Evolutionary conservation across 73 alveolate species (phyloP).

Genomic region (Tetrahymena thermophila): DNA sequence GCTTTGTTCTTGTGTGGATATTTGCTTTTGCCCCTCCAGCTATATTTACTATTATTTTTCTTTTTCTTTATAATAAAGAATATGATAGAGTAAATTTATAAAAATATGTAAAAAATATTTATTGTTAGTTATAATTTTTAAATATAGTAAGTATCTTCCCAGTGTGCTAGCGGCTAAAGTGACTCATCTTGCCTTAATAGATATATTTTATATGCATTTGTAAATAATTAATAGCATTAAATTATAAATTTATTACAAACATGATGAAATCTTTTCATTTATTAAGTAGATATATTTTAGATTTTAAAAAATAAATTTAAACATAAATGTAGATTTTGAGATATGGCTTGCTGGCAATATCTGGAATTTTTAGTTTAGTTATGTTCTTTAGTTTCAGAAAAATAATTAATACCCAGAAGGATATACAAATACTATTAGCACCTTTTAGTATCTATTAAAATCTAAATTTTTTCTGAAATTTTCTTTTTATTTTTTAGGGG

Average conservation of each 20-base stretch:
- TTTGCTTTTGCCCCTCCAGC: background rate
- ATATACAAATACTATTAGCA: background rate
- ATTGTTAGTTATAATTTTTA: background rate
- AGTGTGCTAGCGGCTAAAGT: background rate
- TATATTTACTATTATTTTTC: background rate
- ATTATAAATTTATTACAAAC: too few relatives aligned
- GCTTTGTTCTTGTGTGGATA: background rate
- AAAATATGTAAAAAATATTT: background rate
- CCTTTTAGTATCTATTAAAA: background rate
- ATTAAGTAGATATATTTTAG: too few relatives aligned
- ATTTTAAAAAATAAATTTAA: too few relatives aligned
- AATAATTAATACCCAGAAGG: background rate
- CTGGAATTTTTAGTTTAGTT: background rate
- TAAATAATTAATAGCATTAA: background rate
- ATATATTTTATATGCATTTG: background rate
- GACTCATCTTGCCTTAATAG: background rate
- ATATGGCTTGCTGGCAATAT: background rate
- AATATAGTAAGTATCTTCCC: background rate
- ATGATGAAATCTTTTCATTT: too few relatives aligned
- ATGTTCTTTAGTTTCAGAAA: background rate
- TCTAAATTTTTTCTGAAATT: background rate
- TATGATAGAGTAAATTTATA: background rate
- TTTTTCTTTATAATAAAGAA: background rate
- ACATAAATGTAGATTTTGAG: background rate
- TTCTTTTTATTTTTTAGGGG: background rate